Conservation (phyloP, 2,329 filamentous ascomycete species). For the Colletotrichum eleusines region DNA sequence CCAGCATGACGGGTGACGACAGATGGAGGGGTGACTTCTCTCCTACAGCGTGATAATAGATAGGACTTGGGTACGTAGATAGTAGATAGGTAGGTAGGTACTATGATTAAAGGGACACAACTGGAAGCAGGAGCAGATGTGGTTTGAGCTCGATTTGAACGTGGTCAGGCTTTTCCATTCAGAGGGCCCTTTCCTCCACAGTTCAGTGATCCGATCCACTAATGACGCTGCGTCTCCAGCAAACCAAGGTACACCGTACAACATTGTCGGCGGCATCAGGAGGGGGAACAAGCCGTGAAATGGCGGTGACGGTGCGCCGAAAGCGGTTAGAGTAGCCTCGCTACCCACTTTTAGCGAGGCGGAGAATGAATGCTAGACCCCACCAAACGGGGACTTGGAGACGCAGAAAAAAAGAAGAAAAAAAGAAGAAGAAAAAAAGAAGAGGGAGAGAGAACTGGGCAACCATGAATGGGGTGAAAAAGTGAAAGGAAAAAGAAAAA, state of each 20-base stretch:
- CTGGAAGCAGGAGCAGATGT: slow-evolving; percentile 28
- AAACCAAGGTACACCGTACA: too few species aligned
- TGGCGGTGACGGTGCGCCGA: slow-evolving; percentile 38
- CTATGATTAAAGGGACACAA: slow-evolving; percentile 20
- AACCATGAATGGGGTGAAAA: slow-evolving; percentile 41
- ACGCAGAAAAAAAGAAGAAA: slow-evolving; percentile 7
- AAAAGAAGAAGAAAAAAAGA: slow-evolving; percentile 46
- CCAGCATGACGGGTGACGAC: slow-evolving; percentile 27
- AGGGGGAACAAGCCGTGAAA: slow-evolving; percentile 32
- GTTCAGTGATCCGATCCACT: slow-evolving; percentile 19
- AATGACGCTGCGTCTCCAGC: slow-evolving; percentile 33
- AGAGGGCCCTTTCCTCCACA: slow-evolving; percentile 33
- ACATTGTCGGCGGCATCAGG: slow-evolving; percentile 26
- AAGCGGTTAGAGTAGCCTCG: slow-evolving; percentile 19
- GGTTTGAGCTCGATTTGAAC: slow-evolving; percentile 24
- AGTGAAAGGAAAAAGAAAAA: not conserved
- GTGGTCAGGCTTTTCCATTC: slow-evolving; percentile 13
- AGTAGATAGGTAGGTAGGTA: too few species aligned
- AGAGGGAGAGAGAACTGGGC: too few species aligned
- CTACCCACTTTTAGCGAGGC: slow-evolving; percentile 33
- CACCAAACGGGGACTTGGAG: slow-evolving; percentile 18
- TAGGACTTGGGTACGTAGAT: too few species aligned
- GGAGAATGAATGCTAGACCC: slow-evolving; percentile 24
- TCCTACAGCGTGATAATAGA: too few species aligned
- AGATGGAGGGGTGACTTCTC: slow-evolving; percentile 34